Percentiles rank a stretch among this genome's conserved stretches.
phyloP scores from a whole-genome alignment of 2,329 filamentous ascomycete genomes.

The Neophaeococcomyces aloes region DNA sequence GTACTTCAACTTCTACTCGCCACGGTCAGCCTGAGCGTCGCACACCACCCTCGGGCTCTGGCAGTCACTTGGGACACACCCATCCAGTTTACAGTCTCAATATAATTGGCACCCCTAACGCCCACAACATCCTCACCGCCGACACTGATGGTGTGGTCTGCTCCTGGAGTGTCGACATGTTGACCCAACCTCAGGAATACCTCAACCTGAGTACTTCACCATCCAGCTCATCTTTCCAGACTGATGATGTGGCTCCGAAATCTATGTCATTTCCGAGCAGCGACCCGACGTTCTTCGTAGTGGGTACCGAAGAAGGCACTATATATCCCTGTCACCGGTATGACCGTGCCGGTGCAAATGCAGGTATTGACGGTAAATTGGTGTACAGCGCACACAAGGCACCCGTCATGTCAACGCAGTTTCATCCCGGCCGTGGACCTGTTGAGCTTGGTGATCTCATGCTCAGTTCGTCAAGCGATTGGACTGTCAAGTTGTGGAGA shows the following conservation, averaged over 20 bases:
- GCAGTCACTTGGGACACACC: conserved; percentile 67
- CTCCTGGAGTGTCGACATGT: conserved; percentile 96
- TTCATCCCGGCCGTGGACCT: conserved; percentile 83
- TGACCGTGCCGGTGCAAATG: conserved; percentile 92
- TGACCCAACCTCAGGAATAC: conserved; percentile 89
- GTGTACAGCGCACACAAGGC: conserved; percentile 84
- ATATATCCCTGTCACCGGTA: conserved; percentile 97
- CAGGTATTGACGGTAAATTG: conserved; percentile 80
- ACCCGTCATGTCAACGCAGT: conserved; percentile 90
- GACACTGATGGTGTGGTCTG: conserved; percentile 95
- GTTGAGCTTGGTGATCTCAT: conserved; percentile 92
- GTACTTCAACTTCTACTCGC: conserved; percentile 63
- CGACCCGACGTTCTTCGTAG: conserved; percentile 94
- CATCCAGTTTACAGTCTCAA: conserved; percentile 93
- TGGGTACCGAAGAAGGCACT: conserved; percentile 90
- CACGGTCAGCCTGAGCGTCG: conserved; percentile 71
- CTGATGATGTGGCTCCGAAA: conserved; percentile 88
- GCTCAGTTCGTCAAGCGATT: conserved; percentile 84
- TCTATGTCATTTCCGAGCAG: conserved; percentile 90
- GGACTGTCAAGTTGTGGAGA: conserved; percentile 96
- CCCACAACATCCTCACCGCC: conserved; percentile 95
- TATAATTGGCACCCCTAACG: conserved; percentile 95
- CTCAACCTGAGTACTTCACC: conserved; percentile 77
- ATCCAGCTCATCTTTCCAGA: conserved; percentile 58
- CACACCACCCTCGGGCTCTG: conserved; percentile 69